Percentiles rank a stretch among this genome's conserved stretches.
phyloP scores from a whole-genome alignment of 495 filamentous ascomycete genomes.

The Lineolata rhizophorae region DNA sequence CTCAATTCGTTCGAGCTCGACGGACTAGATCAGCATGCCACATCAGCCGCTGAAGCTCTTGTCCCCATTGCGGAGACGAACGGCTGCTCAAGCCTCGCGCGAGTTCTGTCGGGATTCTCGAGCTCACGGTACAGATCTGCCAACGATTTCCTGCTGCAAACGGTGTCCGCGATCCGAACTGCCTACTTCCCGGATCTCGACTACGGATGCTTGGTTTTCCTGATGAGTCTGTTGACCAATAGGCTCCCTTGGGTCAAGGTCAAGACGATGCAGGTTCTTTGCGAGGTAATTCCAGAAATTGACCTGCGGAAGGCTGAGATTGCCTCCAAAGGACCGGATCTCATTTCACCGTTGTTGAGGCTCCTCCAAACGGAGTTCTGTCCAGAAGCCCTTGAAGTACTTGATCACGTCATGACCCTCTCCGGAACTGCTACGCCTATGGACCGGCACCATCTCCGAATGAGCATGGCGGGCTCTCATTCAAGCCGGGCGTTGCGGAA shows the following conservation, averaged over 20 bases:
- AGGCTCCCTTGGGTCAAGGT: conserved; percentile 70
- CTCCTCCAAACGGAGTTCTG: conserved; percentile 86
- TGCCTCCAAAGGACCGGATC: conserved; percentile 73
- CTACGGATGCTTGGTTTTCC: conserved; percentile 61
- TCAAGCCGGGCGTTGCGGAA: conserved; percentile 61
- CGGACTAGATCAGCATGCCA: conserved; percentile 27
- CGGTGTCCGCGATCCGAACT: conserved; percentile 52
- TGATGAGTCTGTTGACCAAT: conserved; percentile 85
- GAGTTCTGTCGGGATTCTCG: conserved; percentile 46
- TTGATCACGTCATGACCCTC: conserved; percentile 90
- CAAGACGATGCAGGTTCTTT: conserved; percentile 76
- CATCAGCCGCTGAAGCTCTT: conserved; percentile 43
- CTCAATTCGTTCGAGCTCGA: conserved; percentile 54
- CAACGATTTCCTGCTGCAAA: conserved; percentile 56
- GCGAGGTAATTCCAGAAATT: conserved; percentile 67
- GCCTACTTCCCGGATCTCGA: conserved; percentile 71
- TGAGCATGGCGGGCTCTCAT: conserved; percentile 79
- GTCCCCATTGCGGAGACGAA: conserved; percentile 51
- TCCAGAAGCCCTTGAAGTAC: conserved; percentile 68
- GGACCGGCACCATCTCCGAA: conserved; percentile 81
- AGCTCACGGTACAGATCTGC: conserved; percentile 42
- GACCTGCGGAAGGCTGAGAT: conserved; percentile 88
- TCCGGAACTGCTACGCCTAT: conserved; percentile 63
- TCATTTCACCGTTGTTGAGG: conserved; percentile 81
- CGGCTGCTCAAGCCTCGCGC: conserved; percentile 29